Conservation (phyloP, 768 basidiomycete genomes). For the Kwoniella europaea region DNA sequence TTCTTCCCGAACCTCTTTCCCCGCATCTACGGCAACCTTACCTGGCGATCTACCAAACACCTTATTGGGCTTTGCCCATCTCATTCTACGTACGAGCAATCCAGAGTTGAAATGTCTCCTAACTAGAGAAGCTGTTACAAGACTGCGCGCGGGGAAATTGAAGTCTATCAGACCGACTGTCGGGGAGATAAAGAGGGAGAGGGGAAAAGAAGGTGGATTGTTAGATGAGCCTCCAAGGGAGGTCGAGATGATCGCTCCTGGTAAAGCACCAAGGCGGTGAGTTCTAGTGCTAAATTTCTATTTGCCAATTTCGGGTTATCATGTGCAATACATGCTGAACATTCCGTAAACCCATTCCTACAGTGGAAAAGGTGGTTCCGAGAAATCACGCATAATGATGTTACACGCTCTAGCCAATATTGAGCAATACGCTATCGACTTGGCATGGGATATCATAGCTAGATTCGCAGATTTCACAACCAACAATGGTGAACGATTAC, state of each 20-base stretch:
- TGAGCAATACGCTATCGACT: conserved; percentile 87
- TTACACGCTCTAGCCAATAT: conserved; percentile 82
- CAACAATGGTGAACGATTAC: conserved; percentile 63
- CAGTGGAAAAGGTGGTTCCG: conserved; percentile 61
- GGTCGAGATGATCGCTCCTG: conserved; percentile 65
- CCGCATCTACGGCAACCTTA: conserved; percentile 9
- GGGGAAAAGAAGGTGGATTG: conserved; percentile 33
- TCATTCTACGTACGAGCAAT: conserved; percentile 76
- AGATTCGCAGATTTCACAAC: conserved; percentile 66
- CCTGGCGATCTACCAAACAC: conserved; percentile 63
- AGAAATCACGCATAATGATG: conserved; percentile 73
- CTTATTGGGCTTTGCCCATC: conserved; percentile 76
- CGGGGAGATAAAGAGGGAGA: conserved; percentile 58
- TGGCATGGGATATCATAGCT: conserved; percentile 86
- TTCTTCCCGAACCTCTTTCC: conserved; percentile 32
- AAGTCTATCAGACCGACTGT: conserved; percentile 65
- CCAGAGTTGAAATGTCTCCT: conserved; percentile 67
- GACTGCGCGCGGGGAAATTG: conserved; percentile 73
- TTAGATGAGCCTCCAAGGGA: conserved; percentile 69
- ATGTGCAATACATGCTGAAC: neutral
- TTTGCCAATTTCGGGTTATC: neutral
- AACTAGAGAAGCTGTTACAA: conserved; percentile 71
- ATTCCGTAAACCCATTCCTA: neutral
- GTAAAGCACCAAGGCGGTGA: conserved; percentile 63
- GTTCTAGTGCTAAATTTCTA: neutral